Conservation (phyloP, 2,329 filamentous ascomycete species). For the Diaporthe citrichinensis region DNA sequence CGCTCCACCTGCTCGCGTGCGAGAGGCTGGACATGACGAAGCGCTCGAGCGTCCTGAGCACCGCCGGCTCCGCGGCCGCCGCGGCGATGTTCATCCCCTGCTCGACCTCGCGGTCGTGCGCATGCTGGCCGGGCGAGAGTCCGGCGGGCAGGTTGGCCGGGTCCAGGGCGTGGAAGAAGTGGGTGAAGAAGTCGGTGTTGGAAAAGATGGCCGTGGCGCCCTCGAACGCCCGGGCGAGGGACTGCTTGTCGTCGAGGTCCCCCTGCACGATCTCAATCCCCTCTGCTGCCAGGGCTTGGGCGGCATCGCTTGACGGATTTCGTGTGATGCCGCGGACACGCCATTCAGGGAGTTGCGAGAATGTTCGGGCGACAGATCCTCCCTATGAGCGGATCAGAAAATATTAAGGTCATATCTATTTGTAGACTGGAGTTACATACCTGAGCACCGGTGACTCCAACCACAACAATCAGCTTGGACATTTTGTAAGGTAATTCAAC, state of each 20-base stretch:
- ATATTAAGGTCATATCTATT: rapidly evolving
- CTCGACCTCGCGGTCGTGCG: constrained; percentile 36
- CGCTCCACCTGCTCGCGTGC: constrained; percentile 35
- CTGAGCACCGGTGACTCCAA: constrained; percentile 14
- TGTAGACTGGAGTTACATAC: background rate
- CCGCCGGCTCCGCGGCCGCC: constrained; percentile 40
- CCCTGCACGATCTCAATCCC: constrained; percentile 39
- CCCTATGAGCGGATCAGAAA: background rate
- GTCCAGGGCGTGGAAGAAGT: background rate
- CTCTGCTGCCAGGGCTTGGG: constrained; percentile 19
- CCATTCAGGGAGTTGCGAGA: background rate
- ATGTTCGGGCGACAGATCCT: constrained; percentile 24
- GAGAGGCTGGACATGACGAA: constrained; percentile 41
- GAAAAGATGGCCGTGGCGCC: constrained; percentile 40
- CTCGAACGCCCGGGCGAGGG: constrained; percentile 37
- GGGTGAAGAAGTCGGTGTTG: constrained; percentile 43
- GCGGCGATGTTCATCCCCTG: constrained; percentile 47
- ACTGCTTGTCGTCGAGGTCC: constrained; percentile 37
- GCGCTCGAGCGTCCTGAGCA: constrained; percentile 39
- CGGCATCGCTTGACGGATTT: constrained; percentile 1
- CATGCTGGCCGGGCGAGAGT: constrained; percentile 15
- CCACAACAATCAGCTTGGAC: constrained; percentile 7
- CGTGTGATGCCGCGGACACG: constrained; percentile 22
- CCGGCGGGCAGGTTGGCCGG: constrained; percentile 5
- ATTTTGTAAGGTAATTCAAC: background rate